A percentile compares a stretch with the other conserved stretches of the same genome.
These are phyloP conservation scores for Cystobasidium ongulense DNA, from an alignment of 768 basidiomycete species.

Conservation along the genomic window DNA sequence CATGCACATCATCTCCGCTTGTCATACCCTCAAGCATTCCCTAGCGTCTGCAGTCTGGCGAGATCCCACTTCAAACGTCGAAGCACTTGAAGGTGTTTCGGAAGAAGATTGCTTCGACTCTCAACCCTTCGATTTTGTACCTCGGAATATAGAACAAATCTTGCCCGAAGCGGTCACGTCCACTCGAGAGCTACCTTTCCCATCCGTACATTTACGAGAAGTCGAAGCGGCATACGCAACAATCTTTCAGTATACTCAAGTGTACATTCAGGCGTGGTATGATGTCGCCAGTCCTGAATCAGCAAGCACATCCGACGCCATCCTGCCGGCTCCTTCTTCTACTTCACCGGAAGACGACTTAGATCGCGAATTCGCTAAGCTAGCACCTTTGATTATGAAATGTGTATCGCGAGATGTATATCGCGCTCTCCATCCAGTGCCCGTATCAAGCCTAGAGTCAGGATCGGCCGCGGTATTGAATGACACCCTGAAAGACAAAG, in stretches of 20 bases:
- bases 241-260: slow-evolving; percentile 19
- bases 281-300: background rate
- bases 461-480: background rate
- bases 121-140: background rate
- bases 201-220: slow-evolving; percentile 5
- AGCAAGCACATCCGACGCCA: background rate
- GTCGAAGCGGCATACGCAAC: slow-evolving; percentile 18
- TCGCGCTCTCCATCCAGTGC: slow-evolving; percentile 18
- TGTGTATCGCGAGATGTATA: slow-evolving; percentile 15
- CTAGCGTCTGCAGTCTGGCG: slow-evolving; percentile 3
- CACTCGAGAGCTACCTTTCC: background rate
- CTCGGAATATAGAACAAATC: slow-evolving; percentile 5
- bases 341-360: background rate
- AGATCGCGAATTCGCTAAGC: background rate
- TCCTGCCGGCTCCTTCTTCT: background rate
- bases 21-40: slow-evolving; percentile 17
- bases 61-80: background rate
- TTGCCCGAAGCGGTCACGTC: background rate
- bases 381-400: background rate
- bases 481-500: background rate
- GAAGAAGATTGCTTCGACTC: slow-evolving; percentile 23
- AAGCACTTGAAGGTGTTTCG: background rate
- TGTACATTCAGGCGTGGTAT: background rate
- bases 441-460: background rate
- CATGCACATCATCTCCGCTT: slow-evolving; percentile 17